Evolutionary conservation across 2,329 filamentous ascomycete species (phyloP), one percentile per base, ranked within the genome.

Genomic region (Fusarium begoniae): DNA sequence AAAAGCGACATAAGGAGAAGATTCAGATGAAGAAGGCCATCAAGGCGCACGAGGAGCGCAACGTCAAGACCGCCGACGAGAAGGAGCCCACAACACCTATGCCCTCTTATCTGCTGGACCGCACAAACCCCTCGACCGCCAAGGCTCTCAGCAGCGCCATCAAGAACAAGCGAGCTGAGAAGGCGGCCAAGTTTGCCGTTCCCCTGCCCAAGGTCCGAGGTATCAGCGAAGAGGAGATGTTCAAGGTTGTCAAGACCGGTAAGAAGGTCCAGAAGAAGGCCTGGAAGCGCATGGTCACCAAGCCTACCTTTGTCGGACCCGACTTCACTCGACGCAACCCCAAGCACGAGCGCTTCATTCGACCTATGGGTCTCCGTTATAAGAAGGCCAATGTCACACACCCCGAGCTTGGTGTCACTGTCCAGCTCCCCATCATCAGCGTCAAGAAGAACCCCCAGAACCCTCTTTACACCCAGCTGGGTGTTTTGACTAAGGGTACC

Each of bases 21-120:
- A 97, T 98, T 82, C 94, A 97, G 89, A 95, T 98, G 93, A 93
- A 93, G 85, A 97, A 98, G 89, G 87, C 91, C 80, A 97, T 99
- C 89, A 94, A 93, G 85, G 93, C 94, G 50, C 94, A 98, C 87
- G 96, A 99, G 85, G 94, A 98, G 87, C 92, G 94, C 85, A 97
- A 98, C 81, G 91, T 98, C 87, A 98, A 98, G 86, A 94, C 93
- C 14, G 91, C 92, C 63, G 91, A 93, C 75, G 90, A 92, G 78
- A 93, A 96, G 83, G 93, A 95, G 70, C 91, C 91, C 32, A 90
- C 89, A 76, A 94, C 94, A 56, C 94, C 96, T 65, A 88, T 98
- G 78, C 96, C 96, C 58, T 92, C 94, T 78, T 99, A 98, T 84
- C 89, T 99, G 82, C 91, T 99, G 73, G 96, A 99, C 86, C 91